Evolutionary conservation across 2,329 filamentous ascomycete species (phyloP), one percentile per base, ranked within the genome.

Genomic region (Sporothrix pallida): DNA sequence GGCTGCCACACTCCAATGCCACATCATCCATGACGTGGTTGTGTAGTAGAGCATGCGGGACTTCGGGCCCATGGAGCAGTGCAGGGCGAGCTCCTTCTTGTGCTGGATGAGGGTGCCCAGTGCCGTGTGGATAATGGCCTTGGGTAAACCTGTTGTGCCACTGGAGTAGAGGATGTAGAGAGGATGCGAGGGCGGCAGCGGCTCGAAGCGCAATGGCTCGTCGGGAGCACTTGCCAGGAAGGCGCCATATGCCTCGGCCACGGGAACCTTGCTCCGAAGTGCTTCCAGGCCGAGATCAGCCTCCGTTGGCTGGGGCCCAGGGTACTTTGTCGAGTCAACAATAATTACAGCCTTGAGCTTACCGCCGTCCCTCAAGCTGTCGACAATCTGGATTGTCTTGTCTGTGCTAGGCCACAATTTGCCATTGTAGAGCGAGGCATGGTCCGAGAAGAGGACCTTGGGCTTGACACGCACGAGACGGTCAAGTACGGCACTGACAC

Each of bases 11-110:
- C 95, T 91, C 95, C 95, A 98, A 81, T 98, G 95, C 94, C 95
- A 98, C 95, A 98, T 98, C 95, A 99, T 98, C 96, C 77, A 77
- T 15, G 94, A 97, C 12, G 92, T 94, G 3, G 95, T 98, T 0
- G 94, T 97, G 83, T 95, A 98, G 84, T 98, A 98, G 81, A 98
- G 93, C 79, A 98, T 87, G 23, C 91, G 88, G 58, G 94, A 93
- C 1, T 86, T 84, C 0, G 91, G 87, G 9, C 87, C 86, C 76
- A 99, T 90, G 26, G 94, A 94, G 80, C 92, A 93, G 80, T 98
- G 95, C 2, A 98, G 86, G 65, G 92, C 87, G 80, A 97, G 95
- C 81, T 98, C 96, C 81, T 99, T 99, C 83, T 98, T 98, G 84
- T 98, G 96, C 81, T 98, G 95, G 70, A 98, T 87, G 7, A 99